Evolutionary conservation across 768 basidiomycete genomes (phyloP).

Genomic region (Cystobasidiopsis lactophilus): DNA sequence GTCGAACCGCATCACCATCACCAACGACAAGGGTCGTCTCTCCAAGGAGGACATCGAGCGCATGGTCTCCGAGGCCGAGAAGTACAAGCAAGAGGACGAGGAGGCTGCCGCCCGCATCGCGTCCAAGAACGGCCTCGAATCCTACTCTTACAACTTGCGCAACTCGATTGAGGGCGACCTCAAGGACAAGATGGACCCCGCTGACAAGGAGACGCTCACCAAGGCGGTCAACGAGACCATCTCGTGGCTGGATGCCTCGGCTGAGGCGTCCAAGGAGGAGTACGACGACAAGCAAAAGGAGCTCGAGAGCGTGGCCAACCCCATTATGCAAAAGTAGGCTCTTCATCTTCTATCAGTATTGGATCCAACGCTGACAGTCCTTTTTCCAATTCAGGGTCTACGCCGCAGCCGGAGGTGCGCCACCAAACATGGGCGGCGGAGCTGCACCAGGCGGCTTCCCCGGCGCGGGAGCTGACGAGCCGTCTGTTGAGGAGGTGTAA

Average conservation of each 20-base stretch:
- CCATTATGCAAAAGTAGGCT: slow-evolving; percentile 44
- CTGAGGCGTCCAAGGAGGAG: slow-evolving; percentile 82
- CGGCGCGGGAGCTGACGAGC: slow-evolving; percentile 34
- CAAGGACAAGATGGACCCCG: slow-evolving; percentile 62
- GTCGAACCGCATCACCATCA: slow-evolving; percentile 91
- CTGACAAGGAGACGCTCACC: slow-evolving; percentile 68
- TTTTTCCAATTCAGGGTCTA: no score
- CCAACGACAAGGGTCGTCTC: slow-evolving; percentile 88
- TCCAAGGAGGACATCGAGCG: slow-evolving; percentile 96
- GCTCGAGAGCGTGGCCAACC: slow-evolving; percentile 55
- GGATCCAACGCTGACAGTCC: slow-evolving; percentile 15
- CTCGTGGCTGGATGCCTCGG: slow-evolving; percentile 56
- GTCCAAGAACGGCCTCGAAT: slow-evolving; percentile 81
- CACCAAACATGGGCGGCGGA: slow-evolving; percentile 41
- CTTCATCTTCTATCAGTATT: background rate
- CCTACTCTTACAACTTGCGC: slow-evolving; percentile 84
- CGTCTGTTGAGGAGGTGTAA: slow-evolving; percentile 4
- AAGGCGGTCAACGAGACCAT: slow-evolving; percentile 60
- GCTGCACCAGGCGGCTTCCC: slow-evolving; percentile 23
- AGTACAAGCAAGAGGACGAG: slow-evolving; percentile 46
- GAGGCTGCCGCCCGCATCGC: slow-evolving; percentile 52
- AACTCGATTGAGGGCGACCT: slow-evolving; percentile 70
- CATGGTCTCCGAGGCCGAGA: slow-evolving; percentile 87
- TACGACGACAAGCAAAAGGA: slow-evolving; percentile 85
- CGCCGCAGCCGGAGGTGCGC: slow-evolving; percentile 34